Evolutionary conservation across 78 protist genomes (phyloP), one percentile per base, ranked within the genome.

Genomic region (Dictyostelium firmibasis): DNA sequence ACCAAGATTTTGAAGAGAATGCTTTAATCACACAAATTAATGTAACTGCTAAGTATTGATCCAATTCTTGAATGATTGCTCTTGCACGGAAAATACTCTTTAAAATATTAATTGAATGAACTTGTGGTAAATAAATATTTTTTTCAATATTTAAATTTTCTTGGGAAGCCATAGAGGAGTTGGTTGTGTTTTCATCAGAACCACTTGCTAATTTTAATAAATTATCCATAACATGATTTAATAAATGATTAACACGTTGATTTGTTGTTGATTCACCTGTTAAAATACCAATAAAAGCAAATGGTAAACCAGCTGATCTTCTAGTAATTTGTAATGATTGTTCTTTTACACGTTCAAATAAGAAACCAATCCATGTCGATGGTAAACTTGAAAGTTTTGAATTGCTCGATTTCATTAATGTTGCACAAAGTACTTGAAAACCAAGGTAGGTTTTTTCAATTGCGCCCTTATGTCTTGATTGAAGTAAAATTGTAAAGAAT

Each of bases 361-460:
- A 47, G 14, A 74, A 31, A 7, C 84, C 79, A 27, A 93, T 81
- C 96, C 96, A 93, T 4, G n/a, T 43, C 0, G 96, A 53, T 57
- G 96, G 96, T 4, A 93, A 81, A 31, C 85, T 29, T 53, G 74
- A 85, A 20, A 93, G 81, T 9, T 29, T 36, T 1, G 60, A n/a
- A 18, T 75, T 76, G 7, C 62, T 38, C 1, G 92, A 77, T 43
- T 85, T 77, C 92, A 93, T 57, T 7, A 93, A 41, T 13, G 84
- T 72, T 13, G 91, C 82, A 43, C 96, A 93, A 31, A 93, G 86
- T 29, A 93, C 84, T 85, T 93, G 92, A 50, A 75, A 93, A 18
- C 96, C 96, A n/a, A 83, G 81, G 38, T 85, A 85, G 1, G 96
- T 85, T 81, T 93, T 93, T 57, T 93, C 96, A 69, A 93, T 93